A percentile compares a stretch with the other conserved stretches of the same genome.
Evolutionary conservation across 2,329 filamentous ascomycete genomes (phyloP).

Genomic region (Sporothrix luriei): DNA sequence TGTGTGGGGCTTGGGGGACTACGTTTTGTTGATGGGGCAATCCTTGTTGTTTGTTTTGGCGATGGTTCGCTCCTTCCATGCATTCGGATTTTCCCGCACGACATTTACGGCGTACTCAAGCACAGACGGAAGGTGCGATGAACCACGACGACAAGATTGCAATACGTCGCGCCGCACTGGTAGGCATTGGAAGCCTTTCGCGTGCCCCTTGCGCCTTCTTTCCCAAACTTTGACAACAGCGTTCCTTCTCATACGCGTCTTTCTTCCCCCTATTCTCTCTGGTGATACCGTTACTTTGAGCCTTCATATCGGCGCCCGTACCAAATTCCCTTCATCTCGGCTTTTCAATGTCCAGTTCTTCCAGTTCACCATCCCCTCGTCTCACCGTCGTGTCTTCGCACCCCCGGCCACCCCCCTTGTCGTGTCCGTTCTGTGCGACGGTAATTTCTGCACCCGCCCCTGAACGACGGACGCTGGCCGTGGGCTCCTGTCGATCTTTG

Average conservation of each 20-base stretch:
- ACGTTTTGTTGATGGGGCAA: constrained; percentile 28
- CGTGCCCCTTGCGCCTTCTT: background rate
- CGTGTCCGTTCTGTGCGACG: constrained; percentile 15
- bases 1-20: constrained; percentile 23
- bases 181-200: background rate
- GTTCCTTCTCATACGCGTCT: background rate
- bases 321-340: background rate
- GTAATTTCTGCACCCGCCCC: constrained; percentile 19
- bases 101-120: background rate
- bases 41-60: constrained; percentile 23
- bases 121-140: background rate
- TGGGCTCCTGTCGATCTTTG: constrained; percentile 30
- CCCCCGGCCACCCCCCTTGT: constrained; percentile 12
- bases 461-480: constrained; percentile 6
- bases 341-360: background rate
- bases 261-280: constrained; percentile 1
- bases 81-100: background rate
- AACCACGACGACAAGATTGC: background rate
- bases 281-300: constrained; percentile 30
- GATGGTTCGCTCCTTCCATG: constrained; percentile 23
- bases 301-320: constrained; percentile 2
- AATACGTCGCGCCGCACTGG: background rate
- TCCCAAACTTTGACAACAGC: background rate
- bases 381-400: background rate
- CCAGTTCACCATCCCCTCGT: constrained; percentile 1